phyloP scores from a whole-genome alignment of 805 yeast species.

The Candida nanaspora region DNA sequence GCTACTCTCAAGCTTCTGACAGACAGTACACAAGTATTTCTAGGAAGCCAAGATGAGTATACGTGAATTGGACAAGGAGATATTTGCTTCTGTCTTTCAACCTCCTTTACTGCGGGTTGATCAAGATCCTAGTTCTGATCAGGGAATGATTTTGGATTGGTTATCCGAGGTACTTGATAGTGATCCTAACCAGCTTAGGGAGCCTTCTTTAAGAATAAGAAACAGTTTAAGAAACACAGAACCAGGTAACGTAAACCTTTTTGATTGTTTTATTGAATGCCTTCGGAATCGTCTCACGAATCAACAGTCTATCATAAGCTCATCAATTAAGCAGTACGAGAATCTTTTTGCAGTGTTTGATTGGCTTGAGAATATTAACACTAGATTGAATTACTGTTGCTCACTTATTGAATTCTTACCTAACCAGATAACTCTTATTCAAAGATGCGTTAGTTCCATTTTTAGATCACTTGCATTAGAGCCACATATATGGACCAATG shows the following conservation, averaged over 20 bases:
- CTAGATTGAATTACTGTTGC: constrained; percentile 8
- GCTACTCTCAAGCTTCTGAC: no score
- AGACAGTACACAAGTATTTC: no score
- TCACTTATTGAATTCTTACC: constrained; percentile 6
- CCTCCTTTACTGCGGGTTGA: not conserved
- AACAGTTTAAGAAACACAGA: constrained; percentile 12
- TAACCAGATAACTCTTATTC: constrained; percentile 10
- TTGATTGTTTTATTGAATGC: constrained; percentile 7
- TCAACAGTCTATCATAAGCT: constrained; percentile 5
- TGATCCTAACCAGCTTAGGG: constrained; percentile 4
- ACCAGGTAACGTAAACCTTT: constrained; percentile 10
- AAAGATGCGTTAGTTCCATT: constrained; percentile 15
- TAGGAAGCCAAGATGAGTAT: no score
- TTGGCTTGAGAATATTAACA: constrained; percentile 9
- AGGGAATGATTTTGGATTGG: constrained; percentile 19
- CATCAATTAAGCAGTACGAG: not conserved
- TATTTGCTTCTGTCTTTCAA: not conserved
- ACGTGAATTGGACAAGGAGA: no score
- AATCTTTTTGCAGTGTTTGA: constrained; percentile 6
- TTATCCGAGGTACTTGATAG: constrained; percentile 6
- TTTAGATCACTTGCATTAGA: constrained; percentile 11
- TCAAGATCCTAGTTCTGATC: constrained; percentile 19
- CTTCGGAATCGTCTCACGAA: constrained; percentile 11
- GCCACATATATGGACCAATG: constrained; percentile 4
- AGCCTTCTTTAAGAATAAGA: constrained; percentile 17